phyloP scores from a whole-genome alignment of 768 basidiomycete species.

The Panaeolus cyanescens region DNA sequence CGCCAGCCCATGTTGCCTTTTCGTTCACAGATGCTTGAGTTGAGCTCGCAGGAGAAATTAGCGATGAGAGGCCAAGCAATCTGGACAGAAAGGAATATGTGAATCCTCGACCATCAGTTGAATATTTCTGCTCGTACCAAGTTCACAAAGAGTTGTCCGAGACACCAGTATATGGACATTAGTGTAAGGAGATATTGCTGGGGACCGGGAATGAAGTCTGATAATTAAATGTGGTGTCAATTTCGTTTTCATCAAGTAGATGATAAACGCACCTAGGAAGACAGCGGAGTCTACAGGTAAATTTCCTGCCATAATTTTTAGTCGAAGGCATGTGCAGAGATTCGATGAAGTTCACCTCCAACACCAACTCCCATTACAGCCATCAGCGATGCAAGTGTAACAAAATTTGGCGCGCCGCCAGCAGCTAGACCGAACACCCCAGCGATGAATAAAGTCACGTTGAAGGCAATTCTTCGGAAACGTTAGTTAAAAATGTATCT shows the following conservation, averaged over 20 bases:
- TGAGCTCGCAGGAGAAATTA: conserved; percentile 58
- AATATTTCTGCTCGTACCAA: conserved; percentile 23
- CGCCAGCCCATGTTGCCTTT: conserved; percentile 73
- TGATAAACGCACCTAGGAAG: conserved; percentile 55
- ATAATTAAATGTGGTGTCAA: neutral
- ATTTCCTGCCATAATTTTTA: conserved; percentile 35
- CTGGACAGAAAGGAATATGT: conserved; percentile 25
- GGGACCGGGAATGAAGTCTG: conserved; percentile 66
- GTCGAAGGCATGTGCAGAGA: neutral
- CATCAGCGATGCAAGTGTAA: conserved; percentile 51
- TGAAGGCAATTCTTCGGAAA: conserved; percentile 55
- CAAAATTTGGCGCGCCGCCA: conserved; percentile 56
- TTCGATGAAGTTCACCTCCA: conserved; percentile 41
- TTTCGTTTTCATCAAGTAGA: neutral
- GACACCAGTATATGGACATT: conserved; percentile 78
- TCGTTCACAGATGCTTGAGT: conserved; percentile 37
- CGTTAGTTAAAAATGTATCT: too few species aligned
- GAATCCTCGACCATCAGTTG: neutral
- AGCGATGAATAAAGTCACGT: conserved; percentile 68
- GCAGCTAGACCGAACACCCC: conserved; percentile 67
- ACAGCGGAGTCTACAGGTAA: conserved; percentile 76
- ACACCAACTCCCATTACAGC: conserved; percentile 69
- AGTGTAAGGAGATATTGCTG: conserved; percentile 76
- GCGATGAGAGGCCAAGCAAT: conserved; percentile 75
- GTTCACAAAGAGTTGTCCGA: conserved; percentile 68